Evolutionary conservation across 306 rosid species (phyloP).

Genomic region (Acacia crassicarpa): DNA sequence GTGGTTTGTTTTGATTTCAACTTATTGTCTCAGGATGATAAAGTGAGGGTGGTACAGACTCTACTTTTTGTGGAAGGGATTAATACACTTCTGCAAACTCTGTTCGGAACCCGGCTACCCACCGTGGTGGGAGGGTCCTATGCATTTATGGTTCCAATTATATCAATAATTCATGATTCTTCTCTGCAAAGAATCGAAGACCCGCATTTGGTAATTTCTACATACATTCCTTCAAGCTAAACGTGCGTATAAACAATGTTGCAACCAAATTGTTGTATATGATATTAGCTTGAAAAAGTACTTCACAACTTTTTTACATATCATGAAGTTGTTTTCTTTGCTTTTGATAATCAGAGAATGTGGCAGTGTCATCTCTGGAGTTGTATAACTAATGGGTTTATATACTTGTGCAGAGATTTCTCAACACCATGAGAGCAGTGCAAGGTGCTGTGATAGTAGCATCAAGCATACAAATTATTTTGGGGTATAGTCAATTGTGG

Average conservation of each 20-base stretch:
- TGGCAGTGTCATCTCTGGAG: neutral
- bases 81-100: constrained; percentile 92
- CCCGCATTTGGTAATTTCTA: constrained; percentile 66
- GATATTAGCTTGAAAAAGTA: neutral
- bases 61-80: constrained; percentile 92
- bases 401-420: constrained; percentile 68
- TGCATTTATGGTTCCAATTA: constrained; percentile 95
- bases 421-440: constrained; percentile 88
- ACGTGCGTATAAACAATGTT: neutral
- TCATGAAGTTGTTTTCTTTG: neutral
- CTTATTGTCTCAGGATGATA: constrained; percentile 70
- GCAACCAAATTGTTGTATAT: neutral
- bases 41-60: constrained; percentile 94
- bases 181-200: constrained; percentile 63
- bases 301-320: neutral
- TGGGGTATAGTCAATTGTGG: constrained; percentile 97
- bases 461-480: constrained; percentile 88
- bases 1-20: constrained; percentile 19
- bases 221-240: constrained; percentile 25
- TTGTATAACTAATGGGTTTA: constrained; percentile 19
- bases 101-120: constrained; percentile 95
- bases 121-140: constrained; percentile 97
- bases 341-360: neutral
- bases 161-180: constrained; percentile 85
- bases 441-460: constrained; percentile 93